Conservation (phyloP, 2,329 filamentous ascomycete genomes). For the Metarhizium sp. region DNA sequence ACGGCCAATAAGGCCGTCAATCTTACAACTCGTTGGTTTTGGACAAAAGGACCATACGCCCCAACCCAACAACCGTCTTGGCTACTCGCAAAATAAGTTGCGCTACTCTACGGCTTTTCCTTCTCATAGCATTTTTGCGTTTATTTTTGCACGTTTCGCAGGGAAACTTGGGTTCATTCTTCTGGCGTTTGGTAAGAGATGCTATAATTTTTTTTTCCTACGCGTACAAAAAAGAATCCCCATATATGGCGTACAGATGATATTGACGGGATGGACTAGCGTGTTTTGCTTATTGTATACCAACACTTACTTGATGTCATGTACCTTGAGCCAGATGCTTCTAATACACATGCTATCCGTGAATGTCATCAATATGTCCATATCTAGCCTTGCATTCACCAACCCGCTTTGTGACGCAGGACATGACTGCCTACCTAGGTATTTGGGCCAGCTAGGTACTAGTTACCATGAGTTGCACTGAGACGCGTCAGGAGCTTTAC, state of each 20-base stretch:
- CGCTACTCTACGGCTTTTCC: not conserved
- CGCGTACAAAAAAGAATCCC: not conserved
- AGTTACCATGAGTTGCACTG: too few relatives aligned
- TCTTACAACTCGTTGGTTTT: not conserved
- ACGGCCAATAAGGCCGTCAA: not conserved
- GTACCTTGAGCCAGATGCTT: not conserved
- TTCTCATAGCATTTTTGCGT: not conserved
- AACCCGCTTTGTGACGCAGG: too few relatives aligned
- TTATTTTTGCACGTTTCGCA: not conserved
- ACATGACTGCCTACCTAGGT: too few relatives aligned
- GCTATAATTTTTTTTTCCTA: not conserved
- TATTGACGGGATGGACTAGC: not conserved
- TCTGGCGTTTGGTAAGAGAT: not conserved
- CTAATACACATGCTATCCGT: not conserved
- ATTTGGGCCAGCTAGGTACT: too few relatives aligned
- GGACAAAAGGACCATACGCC: too few relatives aligned
- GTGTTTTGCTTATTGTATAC: not conserved
- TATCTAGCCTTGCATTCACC: too few relatives aligned
- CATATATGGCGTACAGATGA: not conserved
- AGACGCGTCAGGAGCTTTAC: too few relatives aligned
- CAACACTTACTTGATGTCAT: not conserved
- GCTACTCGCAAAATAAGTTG: not conserved
- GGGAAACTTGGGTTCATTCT: not conserved
- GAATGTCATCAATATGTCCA: not conserved
- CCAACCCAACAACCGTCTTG: too few relatives aligned